Conservation (phyloP, 768 basidiomycete genomes). For the Gymnopilus junonius region DNA sequence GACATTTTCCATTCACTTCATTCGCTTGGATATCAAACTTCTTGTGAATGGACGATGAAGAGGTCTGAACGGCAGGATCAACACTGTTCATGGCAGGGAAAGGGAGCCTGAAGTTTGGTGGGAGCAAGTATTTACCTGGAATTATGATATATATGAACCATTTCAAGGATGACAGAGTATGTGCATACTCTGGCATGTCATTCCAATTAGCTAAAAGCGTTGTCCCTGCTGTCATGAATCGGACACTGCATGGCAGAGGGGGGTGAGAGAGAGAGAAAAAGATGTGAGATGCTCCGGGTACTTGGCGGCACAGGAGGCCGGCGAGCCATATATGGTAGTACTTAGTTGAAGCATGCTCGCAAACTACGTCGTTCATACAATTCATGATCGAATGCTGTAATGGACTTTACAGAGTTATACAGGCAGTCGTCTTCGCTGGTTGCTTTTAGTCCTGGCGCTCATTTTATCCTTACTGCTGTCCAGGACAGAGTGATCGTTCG, state of each 20-base stretch:
- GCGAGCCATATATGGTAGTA: not conserved
- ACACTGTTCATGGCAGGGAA: not conserved
- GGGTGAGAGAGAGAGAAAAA: not conserved
- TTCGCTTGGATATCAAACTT: not conserved
- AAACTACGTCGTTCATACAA: not conserved
- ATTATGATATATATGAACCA: not conserved
- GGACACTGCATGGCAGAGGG: not conserved
- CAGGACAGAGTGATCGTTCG: conserved; percentile 83
- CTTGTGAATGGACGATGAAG: conserved; percentile 18
- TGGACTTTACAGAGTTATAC: conserved; percentile 92
- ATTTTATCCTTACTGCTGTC: conserved; percentile 83
- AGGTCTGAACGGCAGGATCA: conserved; percentile 10
- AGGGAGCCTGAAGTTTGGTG: too few relatives aligned
- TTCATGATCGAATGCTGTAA: conserved; percentile 26
- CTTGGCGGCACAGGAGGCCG: too few relatives aligned
- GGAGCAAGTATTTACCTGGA: not conserved
- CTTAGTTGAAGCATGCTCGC: not conserved
- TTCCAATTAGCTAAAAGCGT: not conserved
- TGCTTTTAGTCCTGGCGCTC: conserved; percentile 83
- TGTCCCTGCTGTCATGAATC: conserved; percentile 2
- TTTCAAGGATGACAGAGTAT: not conserved
- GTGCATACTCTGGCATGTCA: too few relatives aligned
- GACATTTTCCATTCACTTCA: conserved; percentile 5
- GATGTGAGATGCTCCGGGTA: conserved; percentile 4
- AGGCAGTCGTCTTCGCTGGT: conserved; percentile 73